phyloP scores from a whole-genome alignment of 2,329 filamentous ascomycete species.

The Fusarium clavum region DNA sequence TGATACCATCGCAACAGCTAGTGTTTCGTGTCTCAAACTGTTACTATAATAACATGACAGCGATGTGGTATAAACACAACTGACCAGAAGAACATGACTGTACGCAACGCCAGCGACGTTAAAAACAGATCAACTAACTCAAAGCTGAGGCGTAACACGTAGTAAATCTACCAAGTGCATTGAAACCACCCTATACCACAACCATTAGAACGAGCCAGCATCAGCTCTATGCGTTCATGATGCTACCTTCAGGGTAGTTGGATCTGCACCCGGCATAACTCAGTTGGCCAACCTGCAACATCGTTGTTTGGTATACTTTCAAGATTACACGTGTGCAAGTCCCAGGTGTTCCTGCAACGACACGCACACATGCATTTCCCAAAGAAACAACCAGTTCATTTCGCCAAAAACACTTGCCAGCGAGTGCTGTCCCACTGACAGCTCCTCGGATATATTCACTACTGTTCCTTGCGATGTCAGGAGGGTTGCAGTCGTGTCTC shows the following conservation, averaged over 20 bases:
- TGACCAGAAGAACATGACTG: neutral
- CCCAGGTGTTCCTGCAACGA: constrained; percentile 24
- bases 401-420: neutral
- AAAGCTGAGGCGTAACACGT: neutral
- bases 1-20: neutral
- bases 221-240: constrained; percentile 26
- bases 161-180: neutral
- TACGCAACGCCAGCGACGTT: neutral
- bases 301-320: neutral
- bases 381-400: constrained; percentile 4
- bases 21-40: neutral
- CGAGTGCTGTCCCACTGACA: neutral
- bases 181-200: constrained; percentile 22
- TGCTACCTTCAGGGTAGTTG: constrained; percentile 39
- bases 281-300: constrained; percentile 9
- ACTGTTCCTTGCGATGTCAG: constrained; percentile 12
- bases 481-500: constrained; percentile 40
- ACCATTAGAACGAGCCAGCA: constrained; percentile 2
- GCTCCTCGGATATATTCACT: constrained; percentile 13
- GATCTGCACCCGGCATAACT: constrained; percentile 18
- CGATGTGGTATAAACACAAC: neutral
- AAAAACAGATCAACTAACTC: neutral
- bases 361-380: constrained; percentile 19
- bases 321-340: constrained; percentile 35
- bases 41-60: too few species aligned